Evolutionary conservation across 1,284 basidiomycete species (phyloP), one percentile per base, ranked within the genome.

Genomic region (Rhodotorula sp.): DNA sequence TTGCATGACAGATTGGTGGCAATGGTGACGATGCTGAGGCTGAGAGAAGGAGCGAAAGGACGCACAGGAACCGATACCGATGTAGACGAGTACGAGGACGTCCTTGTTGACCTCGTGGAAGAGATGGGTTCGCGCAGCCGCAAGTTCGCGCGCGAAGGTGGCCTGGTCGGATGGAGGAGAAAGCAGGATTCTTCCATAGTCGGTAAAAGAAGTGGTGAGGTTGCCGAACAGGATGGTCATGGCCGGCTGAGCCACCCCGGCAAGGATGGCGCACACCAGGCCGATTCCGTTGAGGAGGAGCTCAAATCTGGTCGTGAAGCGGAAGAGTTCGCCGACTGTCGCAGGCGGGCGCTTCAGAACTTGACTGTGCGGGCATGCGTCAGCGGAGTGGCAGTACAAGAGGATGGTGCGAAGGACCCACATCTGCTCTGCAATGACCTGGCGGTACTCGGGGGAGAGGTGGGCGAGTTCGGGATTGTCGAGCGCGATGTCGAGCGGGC

Each of bases 31-130:
- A 37, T 6, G 4, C 9, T 4, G 18, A 30, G 30, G 24, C 22
- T 34, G 24, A 16, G 58, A 22, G 0, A 4, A 24, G 30, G 28
- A 5, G 2, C 9, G 1, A 7, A 22, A 30, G 22, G 10, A 31
- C 58, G 22, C n/a, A 60, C 59, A 61, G 9, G 53, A 51, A 1
- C 47, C 60, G 55, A 66, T 51, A 46, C 91, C 91, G 71, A 94
- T 91, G 76, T 73, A 72, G 26, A 85, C 84, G 68, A 91, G 81
- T 76, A 88, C 88, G 8, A 83, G 82, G 0, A 90, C 88, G 79
- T 89, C 85, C 52, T 74, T 67, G 61, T 75, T 68, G 50, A 76
- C 73, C 37, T 64, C 64, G 31, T 10, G 8, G 68, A 72, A 75
- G 4, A 75, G 68, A 26, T 51, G n/a, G 28, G 5, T 16, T 7